A percentile compares a stretch with the other conserved stretches of the same genome.
These are phyloP conservation scores for Pezicula rhizophila DNA, from an alignment of 2,329 filamentous ascomycete genomes.

Conservation along the genomic window DNA sequence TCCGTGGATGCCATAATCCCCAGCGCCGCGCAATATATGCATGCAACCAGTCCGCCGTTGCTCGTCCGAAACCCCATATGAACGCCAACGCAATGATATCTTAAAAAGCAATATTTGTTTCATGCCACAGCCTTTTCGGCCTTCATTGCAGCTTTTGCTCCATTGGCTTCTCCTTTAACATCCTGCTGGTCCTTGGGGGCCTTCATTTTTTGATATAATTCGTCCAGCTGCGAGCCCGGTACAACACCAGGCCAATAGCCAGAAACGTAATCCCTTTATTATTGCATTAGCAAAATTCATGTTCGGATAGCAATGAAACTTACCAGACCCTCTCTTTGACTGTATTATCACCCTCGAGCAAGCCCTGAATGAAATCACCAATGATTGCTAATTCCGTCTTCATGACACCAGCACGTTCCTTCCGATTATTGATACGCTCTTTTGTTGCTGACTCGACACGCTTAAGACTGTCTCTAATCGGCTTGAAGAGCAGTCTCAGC, in stretches of 20 bases:
- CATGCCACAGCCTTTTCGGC: too few species aligned
- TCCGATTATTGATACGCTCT: slow-evolving; percentile 55
- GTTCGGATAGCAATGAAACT: slow-evolving; percentile 5
- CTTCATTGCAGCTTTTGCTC: not conserved
- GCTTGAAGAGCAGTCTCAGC: slow-evolving; percentile 44
- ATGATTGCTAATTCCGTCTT: slow-evolving; percentile 55
- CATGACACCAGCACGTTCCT: slow-evolving; percentile 55
- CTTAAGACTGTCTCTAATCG: slow-evolving; percentile 54
- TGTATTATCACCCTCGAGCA: slow-evolving; percentile 13
- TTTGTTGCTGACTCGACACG: slow-evolving; percentile 55
- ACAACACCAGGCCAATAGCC: slow-evolving; percentile 27
- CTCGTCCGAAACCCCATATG: too few species aligned
- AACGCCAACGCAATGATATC: too few species aligned
- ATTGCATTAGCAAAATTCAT: slow-evolving; percentile 10
- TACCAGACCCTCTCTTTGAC: slow-evolving; percentile 26
- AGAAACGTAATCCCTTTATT: slow-evolving; percentile 25
- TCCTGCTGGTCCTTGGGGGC: slow-evolving; percentile 2
- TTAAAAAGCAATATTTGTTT: too few species aligned
- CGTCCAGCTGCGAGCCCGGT: slow-evolving; percentile 19
- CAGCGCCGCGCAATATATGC: too few species aligned
- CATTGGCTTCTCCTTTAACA: not conserved
- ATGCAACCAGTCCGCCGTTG: too few species aligned
- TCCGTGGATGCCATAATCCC: too few species aligned
- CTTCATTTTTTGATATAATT: slow-evolving; percentile 26
- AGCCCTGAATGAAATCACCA: slow-evolving; percentile 53